A percentile compares a stretch with the other conserved stretches of the same genome.
Conservation (phyloP, 352 stramenopile genomes). For the Pelagophyceae sp. region DNA sequence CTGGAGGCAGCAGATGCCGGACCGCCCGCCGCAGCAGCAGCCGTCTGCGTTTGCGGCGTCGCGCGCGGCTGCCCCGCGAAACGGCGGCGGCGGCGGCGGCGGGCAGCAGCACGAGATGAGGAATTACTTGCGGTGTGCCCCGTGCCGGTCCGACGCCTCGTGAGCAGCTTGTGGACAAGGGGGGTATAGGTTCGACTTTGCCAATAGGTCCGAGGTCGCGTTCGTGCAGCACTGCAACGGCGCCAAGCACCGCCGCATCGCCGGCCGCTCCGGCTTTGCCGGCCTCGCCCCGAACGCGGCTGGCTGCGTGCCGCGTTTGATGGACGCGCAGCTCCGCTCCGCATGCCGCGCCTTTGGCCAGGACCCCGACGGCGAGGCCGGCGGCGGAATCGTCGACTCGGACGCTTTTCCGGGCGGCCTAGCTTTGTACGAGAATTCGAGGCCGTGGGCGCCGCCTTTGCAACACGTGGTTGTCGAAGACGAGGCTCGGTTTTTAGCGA, state of each 20-base stretch:
- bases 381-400: neutral
- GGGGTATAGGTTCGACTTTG: too few relatives aligned
- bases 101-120: neutral
- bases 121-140: neutral
- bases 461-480: neutral
- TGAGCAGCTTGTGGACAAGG: too few relatives aligned
- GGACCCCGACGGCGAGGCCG: neutral
- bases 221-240: neutral
- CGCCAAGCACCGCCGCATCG: neutral
- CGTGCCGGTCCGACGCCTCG: neutral
- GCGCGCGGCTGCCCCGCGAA: neutral
- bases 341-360: neutral
- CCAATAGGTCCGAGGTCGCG: neutral
- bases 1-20: neutral
- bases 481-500: neutral
- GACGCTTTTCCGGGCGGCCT: neutral
- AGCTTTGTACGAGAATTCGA: neutral
- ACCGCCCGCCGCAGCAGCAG: neutral
- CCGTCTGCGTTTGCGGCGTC: neutral
- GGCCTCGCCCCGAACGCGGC: conserved; percentile 3
- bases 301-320: neutral
- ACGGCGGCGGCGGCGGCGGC: too few relatives aligned
- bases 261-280: neutral
- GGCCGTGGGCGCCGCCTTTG: neutral
- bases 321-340: neutral